Percentiles rank a stretch among this genome's conserved stretches.
These are phyloP conservation scores for Dipteronia dyeriana DNA, from an alignment of 345 rosid species.

Conservation along the genomic window DNA sequence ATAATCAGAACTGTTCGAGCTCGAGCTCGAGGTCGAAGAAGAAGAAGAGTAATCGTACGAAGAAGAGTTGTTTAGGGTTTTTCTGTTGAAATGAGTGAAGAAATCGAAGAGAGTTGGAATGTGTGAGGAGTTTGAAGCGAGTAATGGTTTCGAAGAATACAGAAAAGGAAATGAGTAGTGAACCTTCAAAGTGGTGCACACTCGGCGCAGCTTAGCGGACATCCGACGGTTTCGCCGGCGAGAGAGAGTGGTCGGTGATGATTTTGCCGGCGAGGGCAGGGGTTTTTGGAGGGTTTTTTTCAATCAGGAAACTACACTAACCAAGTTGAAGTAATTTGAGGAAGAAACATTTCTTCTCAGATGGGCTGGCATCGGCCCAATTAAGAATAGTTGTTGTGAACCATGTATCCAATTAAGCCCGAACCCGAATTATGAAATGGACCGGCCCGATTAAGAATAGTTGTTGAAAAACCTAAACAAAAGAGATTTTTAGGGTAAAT, in stretches of 20 bases:
- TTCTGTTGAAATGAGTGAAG: neutral
- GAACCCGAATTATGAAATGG: too few species aligned
- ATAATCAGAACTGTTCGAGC: slow-evolving; percentile 18
- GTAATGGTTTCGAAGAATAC: neutral
- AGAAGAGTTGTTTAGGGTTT: slow-evolving; percentile 10
- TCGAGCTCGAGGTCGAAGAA: slow-evolving; percentile 12
- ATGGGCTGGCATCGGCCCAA: neutral
- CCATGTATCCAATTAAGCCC: too few species aligned
- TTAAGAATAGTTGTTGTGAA: too few species aligned
- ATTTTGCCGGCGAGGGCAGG: neutral
- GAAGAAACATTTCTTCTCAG: neutral
- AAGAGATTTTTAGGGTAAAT: too few species aligned
- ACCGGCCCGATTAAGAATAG: too few species aligned
- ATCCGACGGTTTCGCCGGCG: slow-evolving; percentile 22
- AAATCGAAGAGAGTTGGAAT: slow-evolving; percentile 11
- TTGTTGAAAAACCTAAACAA: too few species aligned
- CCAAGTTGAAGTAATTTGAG: neutral
- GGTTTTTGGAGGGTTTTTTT: neutral
- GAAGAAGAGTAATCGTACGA: neutral
- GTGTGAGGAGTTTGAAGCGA: slow-evolving; percentile 3
- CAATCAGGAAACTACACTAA: too few species aligned
- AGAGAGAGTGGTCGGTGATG: neutral
- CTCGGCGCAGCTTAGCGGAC: slow-evolving; percentile 32
- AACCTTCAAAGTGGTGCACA: slow-evolving; percentile 33
- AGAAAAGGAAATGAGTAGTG: slow-evolving; percentile 15